These are phyloP conservation scores for Zymoseptoria pseudotritici DNA, from an alignment of 2,329 filamentous ascomycete species.

Conservation along the genomic window DNA sequence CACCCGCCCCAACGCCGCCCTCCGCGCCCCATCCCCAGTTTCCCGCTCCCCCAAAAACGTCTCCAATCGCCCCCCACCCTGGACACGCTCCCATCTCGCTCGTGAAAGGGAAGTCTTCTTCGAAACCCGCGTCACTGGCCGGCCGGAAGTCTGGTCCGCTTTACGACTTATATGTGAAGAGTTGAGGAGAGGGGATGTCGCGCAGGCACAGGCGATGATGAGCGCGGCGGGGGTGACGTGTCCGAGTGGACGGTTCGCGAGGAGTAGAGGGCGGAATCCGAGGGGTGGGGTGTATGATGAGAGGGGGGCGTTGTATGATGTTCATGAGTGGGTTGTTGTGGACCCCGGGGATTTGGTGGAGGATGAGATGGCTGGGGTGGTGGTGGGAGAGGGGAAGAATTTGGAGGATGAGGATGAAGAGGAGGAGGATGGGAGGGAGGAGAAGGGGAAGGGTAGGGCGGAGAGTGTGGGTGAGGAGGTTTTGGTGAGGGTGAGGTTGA, in stretches of 20 bases:
- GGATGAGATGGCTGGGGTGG: constrained; percentile 16
- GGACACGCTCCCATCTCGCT: constrained; percentile 63
- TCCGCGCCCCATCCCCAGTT: constrained; percentile 20
- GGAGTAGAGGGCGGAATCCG: constrained; percentile 12
- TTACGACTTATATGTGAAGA: constrained; percentile 61
- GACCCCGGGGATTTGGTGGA: constrained; percentile 37
- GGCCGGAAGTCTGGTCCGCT: constrained; percentile 71
- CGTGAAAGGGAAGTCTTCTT: constrained; percentile 77
- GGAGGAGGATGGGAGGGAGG: constrained; percentile 10
- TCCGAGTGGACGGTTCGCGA: constrained; percentile 33
- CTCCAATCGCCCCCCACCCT: constrained; percentile 35
- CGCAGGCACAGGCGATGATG: constrained; percentile 66
- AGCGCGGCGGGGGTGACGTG: constrained; percentile 59
- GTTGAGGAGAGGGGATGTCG: constrained; percentile 48
- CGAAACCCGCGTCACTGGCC: constrained; percentile 76
- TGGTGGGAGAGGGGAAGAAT: constrained; percentile 23
- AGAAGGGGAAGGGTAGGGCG: constrained; percentile 30
- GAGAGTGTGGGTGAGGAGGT: constrained; percentile 26
- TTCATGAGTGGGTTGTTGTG: constrained; percentile 40
- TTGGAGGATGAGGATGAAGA: constrained; percentile 15
- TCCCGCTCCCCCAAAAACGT: constrained; percentile 14
- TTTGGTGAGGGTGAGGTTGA: constrained; percentile 32
- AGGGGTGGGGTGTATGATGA: constrained; percentile 38
- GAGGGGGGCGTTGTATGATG: constrained; percentile 35
- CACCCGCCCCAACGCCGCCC: constrained; percentile 22